A percentile compares a stretch with the other conserved stretches of the same genome.
Conservation (phyloP, 2,329 filamentous ascomycete genomes). For the Orbilia brochopaga region DNA sequence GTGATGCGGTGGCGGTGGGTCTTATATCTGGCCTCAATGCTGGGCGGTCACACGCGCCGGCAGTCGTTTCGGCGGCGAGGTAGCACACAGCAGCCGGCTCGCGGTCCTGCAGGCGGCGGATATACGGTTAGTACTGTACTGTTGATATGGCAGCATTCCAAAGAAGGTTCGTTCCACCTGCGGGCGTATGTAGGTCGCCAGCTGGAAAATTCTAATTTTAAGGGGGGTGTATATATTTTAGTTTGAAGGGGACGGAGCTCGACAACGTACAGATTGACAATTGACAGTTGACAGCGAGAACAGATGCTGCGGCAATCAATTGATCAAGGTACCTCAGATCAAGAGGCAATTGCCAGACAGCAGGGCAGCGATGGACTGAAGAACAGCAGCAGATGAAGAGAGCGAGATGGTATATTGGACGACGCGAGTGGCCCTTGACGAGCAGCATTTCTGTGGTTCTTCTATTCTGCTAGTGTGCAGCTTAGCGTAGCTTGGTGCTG, state of each 20-base stretch:
- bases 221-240: too few relatives aligned
- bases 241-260: too few relatives aligned
- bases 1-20: too few relatives aligned
- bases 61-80: constrained; percentile 22
- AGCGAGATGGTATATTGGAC: constrained; percentile 12
- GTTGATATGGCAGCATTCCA: constrained; percentile 21
- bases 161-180: too few relatives aligned
- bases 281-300: constrained; percentile 14
- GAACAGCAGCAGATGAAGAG: constrained; percentile 27
- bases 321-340: too few relatives aligned
- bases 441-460: constrained; percentile 18
- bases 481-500: too few relatives aligned
- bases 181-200: too few relatives aligned
- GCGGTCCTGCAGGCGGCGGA: constrained; percentile 25
- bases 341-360: constrained; percentile 9
- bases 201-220: too few relatives aligned
- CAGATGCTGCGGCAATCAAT: constrained; percentile 16
- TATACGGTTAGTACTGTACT: neutral
- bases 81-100: constrained; percentile 33
- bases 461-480: too few relatives aligned
- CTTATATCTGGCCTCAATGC: constrained; percentile 12
- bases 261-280: constrained; percentile 34
- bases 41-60: constrained; percentile 26
- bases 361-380: constrained; percentile 19
- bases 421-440: constrained; percentile 26